phyloP scores from a whole-genome alignment of 192 early-diverging fungal genomes.

The Geosiphon pyriformis region DNA sequence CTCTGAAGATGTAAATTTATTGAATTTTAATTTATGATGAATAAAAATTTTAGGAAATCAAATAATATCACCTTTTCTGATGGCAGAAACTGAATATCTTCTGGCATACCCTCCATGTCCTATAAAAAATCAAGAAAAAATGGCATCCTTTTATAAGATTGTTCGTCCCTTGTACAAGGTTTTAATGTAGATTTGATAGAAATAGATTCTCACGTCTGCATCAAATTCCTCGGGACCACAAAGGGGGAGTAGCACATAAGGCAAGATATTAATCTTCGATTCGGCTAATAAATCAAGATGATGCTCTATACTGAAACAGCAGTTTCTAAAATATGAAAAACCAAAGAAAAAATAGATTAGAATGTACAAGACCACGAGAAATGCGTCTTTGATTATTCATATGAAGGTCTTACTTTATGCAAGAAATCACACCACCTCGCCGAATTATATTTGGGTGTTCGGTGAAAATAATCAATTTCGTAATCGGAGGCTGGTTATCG shows the following conservation, averaged over 20 bases:
- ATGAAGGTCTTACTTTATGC: slow-evolving; percentile 85
- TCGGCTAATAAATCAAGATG: slow-evolving; percentile 65
- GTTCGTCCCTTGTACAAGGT: too few species aligned
- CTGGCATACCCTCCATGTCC: slow-evolving; percentile 91
- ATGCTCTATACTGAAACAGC: slow-evolving; percentile 70
- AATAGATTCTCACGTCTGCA: slow-evolving; percentile 65
- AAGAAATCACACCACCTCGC: slow-evolving; percentile 80
- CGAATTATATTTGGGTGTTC: slow-evolving; percentile 80
- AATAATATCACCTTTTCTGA: slow-evolving; percentile 53
- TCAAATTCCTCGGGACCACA: slow-evolving; percentile 91
- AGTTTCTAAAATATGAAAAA: slow-evolving; percentile 44
- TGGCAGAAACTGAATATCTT: slow-evolving; percentile 84
- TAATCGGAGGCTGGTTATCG: slow-evolving; percentile 65
- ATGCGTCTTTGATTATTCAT: too few species aligned
- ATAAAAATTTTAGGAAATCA: slow-evolving; percentile 8
- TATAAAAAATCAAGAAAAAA: slow-evolving; percentile 24
- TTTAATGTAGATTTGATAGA: too few species aligned
- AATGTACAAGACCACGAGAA: too few species aligned
- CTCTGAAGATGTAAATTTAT: slow-evolving; percentile 30
- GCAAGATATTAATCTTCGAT: slow-evolving; percentile 72
- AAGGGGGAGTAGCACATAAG: slow-evolving; percentile 83
- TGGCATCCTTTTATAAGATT: too few species aligned
- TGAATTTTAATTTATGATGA: not conserved
- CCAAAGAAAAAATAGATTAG: slow-evolving; percentile 4
- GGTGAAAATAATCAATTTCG: slow-evolving; percentile 81